phyloP scores from a whole-genome alignment of 2,329 filamentous ascomycete species.

The Beauveria scarabaeidicola region DNA sequence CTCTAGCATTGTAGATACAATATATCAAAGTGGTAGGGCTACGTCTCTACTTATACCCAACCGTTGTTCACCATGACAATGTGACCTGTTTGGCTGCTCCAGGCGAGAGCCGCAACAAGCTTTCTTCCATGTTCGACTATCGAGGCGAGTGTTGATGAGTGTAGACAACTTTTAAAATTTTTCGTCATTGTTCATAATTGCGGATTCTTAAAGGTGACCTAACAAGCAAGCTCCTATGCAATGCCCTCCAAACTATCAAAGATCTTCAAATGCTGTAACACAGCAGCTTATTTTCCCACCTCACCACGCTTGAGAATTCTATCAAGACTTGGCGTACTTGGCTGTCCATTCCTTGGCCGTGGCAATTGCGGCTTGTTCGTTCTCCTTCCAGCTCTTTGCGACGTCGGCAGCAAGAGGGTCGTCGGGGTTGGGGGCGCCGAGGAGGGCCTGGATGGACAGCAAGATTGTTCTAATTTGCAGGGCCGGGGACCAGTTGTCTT shows the following conservation, averaged over 20 bases:
- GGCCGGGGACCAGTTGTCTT: conserved; percentile 97
- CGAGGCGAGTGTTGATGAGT: neutral
- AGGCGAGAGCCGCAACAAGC: neutral
- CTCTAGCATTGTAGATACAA: conserved; percentile 65
- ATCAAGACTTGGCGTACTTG: conserved; percentile 58
- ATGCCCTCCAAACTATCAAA: neutral
- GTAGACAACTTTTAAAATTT: neutral
- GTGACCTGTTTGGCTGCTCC: neutral
- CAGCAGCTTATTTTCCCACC: neutral
- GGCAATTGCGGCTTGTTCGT: conserved; percentile 84
- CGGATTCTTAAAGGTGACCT: neutral
- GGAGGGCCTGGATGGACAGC: conserved; percentile 93
- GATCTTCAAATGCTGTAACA: neutral
- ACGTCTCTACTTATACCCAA: conserved; percentile 25
- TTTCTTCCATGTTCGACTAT: too few relatives aligned
- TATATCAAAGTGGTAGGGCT: conserved; percentile 26
- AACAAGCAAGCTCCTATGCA: conserved; percentile 4
- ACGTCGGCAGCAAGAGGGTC: conserved; percentile 98
- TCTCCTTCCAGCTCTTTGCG: conserved; percentile 95
- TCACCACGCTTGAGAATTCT: neutral
- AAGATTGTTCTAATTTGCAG: conserved; percentile 97
- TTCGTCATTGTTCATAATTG: neutral
- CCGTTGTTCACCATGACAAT: neutral
- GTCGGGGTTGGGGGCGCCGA: conserved; percentile 94
- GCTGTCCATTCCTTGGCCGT: conserved; percentile 90